phyloP scores from a whole-genome alignment of 192 early-diverging fungal species.

The Backusella psychrophila region DNA sequence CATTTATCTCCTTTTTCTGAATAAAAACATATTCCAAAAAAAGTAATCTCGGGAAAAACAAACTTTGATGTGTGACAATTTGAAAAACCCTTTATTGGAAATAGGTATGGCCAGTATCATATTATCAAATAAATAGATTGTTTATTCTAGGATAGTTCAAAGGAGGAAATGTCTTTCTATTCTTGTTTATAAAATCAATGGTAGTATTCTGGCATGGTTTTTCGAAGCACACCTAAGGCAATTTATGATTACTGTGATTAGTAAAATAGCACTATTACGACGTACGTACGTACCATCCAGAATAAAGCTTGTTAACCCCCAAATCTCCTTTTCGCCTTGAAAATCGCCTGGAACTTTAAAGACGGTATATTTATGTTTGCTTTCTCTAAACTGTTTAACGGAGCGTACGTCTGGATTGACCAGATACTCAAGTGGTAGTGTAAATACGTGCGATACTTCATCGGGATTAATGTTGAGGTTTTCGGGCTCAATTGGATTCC shows the following conservation, averaged over 20 bases:
- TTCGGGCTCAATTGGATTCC: slow-evolving; percentile 39
- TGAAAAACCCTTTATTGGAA: too few species aligned
- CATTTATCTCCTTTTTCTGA: neutral
- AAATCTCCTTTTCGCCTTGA: slow-evolving; percentile 53
- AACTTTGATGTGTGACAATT: too few species aligned
- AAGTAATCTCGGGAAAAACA: too few species aligned
- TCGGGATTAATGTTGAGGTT: slow-evolving; percentile 49
- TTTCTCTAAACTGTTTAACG: slow-evolving; percentile 51
- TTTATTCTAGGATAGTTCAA: too few species aligned
- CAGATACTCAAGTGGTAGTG: slow-evolving; percentile 64
- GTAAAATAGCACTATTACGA: neutral
- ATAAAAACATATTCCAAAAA: neutral
- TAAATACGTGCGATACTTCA: slow-evolving; percentile 73
- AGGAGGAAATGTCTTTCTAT: too few species aligned
- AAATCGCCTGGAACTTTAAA: slow-evolving; percentile 49
- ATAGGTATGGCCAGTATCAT: too few species aligned
- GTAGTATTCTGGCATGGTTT: slow-evolving; percentile 11
- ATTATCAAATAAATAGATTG: too few species aligned
- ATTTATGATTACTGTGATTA: neutral
- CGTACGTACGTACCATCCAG: slow-evolving; percentile 48
- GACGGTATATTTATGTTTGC: slow-evolving; percentile 50
- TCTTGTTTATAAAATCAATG: neutral
- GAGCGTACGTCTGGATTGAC: slow-evolving; percentile 42
- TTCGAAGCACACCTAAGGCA: slow-evolving; percentile 19
- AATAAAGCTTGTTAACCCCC: slow-evolving; percentile 84